Conservation (phyloP, 768 basidiomycete species). For the Lyophyllum atratum region DNA sequence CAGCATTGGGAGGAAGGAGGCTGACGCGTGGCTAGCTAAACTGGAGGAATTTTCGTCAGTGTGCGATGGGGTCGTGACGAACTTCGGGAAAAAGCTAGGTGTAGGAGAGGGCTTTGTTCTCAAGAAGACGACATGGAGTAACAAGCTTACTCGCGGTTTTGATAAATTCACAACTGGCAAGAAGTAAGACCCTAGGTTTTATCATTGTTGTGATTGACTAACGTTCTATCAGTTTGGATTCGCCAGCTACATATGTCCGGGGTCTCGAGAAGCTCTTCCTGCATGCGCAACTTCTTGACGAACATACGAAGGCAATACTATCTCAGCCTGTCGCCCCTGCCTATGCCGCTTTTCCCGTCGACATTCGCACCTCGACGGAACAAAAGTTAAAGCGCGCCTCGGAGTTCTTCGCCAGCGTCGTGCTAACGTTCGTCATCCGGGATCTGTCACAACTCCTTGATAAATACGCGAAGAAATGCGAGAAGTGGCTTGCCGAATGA, state of each 20-base stretch:
- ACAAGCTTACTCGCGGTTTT: constrained; percentile 71
- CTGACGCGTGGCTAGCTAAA: constrained; percentile 74
- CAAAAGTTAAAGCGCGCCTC: constrained; percentile 77
- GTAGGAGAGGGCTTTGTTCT: constrained; percentile 86
- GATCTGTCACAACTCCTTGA: constrained; percentile 86
- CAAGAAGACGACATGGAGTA: constrained; percentile 81
- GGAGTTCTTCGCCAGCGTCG: constrained; percentile 90
- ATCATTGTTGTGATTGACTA: constrained; percentile 16
- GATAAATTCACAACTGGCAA: constrained; percentile 89
- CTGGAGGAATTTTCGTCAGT: constrained; percentile 80
- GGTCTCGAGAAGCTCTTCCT: constrained; percentile 74
- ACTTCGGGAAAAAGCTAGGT: constrained; percentile 86
- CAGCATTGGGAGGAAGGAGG: constrained; percentile 75
- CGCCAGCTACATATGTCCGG: constrained; percentile 81
- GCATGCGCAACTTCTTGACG: constrained; percentile 80
- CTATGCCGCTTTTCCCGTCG: constrained; percentile 69
- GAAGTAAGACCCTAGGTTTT: constrained; percentile 54
- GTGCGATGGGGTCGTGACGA: constrained; percentile 78
- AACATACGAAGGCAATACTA: constrained; percentile 76
- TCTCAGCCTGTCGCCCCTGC: constrained; percentile 68
- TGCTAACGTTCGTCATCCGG: constrained; percentile 86
- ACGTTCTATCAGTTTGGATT: constrained; percentile 66
- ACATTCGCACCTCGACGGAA: constrained; percentile 67
- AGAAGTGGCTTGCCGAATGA: constrained; percentile 89
- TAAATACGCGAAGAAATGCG: constrained; percentile 93